Percentiles rank a stretch among this genome's conserved stretches.
Conservation (phyloP, 805 yeast species). For the Yarrowia porcina region DNA sequence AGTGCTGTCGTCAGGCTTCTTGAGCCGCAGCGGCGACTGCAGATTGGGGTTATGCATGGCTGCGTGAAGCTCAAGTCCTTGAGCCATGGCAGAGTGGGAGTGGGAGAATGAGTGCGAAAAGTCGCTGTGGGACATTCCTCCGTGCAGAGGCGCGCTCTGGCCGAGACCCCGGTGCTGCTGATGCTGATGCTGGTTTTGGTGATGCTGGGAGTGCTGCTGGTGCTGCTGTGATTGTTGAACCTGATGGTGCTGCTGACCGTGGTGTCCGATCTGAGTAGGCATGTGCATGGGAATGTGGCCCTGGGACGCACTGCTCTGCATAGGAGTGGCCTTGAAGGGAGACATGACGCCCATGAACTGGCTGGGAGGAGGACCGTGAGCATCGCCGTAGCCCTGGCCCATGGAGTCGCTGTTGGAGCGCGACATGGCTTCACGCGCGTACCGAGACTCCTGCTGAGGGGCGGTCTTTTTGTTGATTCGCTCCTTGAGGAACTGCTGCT, state of each 20-base stretch:
- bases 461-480: conserved; percentile 22
- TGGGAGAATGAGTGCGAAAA: conserved; percentile 10
- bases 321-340: conserved; percentile 1
- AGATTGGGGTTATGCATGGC: conserved; percentile 18
- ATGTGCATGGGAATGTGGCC: conserved; percentile 12
- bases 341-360: conserved; percentile 25
- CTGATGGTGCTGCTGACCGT: background rate
- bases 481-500: conserved; percentile 63
- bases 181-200: background rate
- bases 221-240: background rate
- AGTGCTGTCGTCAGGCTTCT: conserved; percentile 22
- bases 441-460: conserved; percentile 2
- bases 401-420: background rate
- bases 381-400: background rate
- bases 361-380: conserved; percentile 5
- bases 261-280: background rate
- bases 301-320: background rate
- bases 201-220: background rate
- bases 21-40: conserved; percentile 16
- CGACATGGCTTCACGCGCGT: conserved; percentile 4
- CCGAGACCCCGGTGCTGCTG: background rate
- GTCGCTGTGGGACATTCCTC: background rate
- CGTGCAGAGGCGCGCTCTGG: background rate
- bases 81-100: conserved; percentile 5
- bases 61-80: conserved; percentile 4